Conservation (phyloP, 441 rosid genomes). For the Macaranga tanarius region DNA sequence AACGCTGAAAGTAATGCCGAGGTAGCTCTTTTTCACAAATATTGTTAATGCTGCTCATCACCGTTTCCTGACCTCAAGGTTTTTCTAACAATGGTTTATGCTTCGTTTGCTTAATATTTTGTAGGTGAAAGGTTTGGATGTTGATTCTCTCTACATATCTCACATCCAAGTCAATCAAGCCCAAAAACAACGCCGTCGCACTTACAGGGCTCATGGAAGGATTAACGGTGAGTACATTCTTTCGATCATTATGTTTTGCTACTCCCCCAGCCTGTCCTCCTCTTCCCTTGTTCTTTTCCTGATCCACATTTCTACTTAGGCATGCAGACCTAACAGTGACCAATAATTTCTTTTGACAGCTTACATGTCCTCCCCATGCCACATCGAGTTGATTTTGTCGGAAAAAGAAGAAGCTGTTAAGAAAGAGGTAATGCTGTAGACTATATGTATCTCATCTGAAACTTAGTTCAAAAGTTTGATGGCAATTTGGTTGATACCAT, state of each 20-base stretch:
- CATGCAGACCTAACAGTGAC: not conserved
- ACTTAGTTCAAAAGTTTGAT: not conserved
- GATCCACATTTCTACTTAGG: not conserved
- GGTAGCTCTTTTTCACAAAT: slow-evolving; percentile 30
- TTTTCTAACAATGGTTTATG: not conserved
- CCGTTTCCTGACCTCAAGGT: not conserved
- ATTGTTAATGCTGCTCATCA: not conserved
- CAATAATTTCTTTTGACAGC: slow-evolving; percentile 43
- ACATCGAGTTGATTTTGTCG: slow-evolving; percentile 75
- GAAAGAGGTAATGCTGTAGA: slow-evolving; percentile 61
- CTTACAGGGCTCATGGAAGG: slow-evolving; percentile 94
- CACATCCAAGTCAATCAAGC: slow-evolving; percentile 97
- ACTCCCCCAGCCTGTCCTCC: not conserved
- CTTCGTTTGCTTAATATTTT: slow-evolving; percentile 1
- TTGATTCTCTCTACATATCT: slow-evolving; percentile 72
- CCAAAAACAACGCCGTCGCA: slow-evolving; percentile 84
- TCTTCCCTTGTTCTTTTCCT: not conserved
- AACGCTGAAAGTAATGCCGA: slow-evolving; percentile 96
- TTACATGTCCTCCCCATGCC: slow-evolving; percentile 92
- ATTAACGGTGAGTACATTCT: slow-evolving; percentile 67
- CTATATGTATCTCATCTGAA: not conserved
- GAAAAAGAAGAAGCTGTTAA: slow-evolving; percentile 90
- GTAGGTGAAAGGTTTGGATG: slow-evolving; percentile 90
- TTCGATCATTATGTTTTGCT: not conserved
- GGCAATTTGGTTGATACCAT: not conserved